Evolutionary conservation across 2,329 filamentous ascomycete species (phyloP).

Genomic region (Trichoderma citrinoviride): DNA sequence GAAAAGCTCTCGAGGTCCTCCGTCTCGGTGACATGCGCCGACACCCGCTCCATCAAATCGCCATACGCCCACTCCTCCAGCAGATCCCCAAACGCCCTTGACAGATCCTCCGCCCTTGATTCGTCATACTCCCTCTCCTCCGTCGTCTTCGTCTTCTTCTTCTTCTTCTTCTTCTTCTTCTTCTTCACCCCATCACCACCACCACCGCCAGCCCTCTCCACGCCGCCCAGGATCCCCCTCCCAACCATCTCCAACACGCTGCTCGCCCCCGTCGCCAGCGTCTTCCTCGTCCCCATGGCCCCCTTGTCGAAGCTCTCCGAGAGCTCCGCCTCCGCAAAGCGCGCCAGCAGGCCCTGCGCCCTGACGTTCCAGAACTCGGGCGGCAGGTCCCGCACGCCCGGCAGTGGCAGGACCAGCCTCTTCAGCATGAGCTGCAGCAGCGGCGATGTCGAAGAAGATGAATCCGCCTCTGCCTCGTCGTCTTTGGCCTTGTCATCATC

Average conservation of each 20-base stretch:
- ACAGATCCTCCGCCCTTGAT: conserved; percentile 57
- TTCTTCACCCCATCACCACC: not conserved
- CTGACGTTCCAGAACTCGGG: conserved; percentile 64
- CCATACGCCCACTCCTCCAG: conserved; percentile 67
- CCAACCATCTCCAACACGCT: conserved; percentile 67
- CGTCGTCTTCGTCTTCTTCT: conserved; percentile 20
- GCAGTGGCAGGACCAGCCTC: conserved; percentile 62
- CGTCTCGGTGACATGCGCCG: conserved; percentile 58
- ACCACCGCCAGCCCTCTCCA: conserved; percentile 23
- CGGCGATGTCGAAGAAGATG: conserved; percentile 51
- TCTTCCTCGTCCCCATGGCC: conserved; percentile 69
- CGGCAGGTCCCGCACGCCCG: conserved; percentile 62
- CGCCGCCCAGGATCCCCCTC: conserved; percentile 62
- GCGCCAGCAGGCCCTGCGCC: conserved; percentile 57
- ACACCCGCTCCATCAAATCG: conserved; percentile 62
- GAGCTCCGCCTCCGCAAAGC: conserved; percentile 65
- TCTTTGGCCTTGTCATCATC: no score
- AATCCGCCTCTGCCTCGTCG: conserved; percentile 27
- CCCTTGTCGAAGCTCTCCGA: conserved; percentile 84
- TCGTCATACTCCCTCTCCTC: conserved; percentile 51
- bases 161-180: no score
- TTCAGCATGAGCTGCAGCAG: conserved; percentile 67
- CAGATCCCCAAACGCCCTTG: conserved; percentile 64
- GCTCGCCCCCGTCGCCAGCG: conserved; percentile 68
- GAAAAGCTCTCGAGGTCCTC: conserved; percentile 63